phyloP scores from a whole-genome alignment of 2,329 filamentous ascomycete species.

The Fusarium ambrosium region DNA sequence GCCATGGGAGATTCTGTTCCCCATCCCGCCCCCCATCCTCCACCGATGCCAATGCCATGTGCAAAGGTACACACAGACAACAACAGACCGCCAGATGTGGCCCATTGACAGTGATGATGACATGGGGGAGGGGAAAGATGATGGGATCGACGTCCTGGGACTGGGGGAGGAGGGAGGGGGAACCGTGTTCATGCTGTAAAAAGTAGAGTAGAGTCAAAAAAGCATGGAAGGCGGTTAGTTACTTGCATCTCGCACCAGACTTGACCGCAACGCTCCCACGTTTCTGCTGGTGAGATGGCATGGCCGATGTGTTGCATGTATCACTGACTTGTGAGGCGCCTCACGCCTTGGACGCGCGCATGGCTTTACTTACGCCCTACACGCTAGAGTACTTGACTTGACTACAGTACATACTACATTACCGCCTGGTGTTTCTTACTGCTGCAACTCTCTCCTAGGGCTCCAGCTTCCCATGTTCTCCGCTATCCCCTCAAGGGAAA shows the following conservation, averaged over 20 bases:
- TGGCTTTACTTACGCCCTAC: conserved; percentile 5
- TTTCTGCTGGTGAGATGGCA: conserved; percentile 13
- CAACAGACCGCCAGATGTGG: conserved; percentile 12
- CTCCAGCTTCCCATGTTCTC: not conserved
- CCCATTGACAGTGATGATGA: conserved; percentile 25
- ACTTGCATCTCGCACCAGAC: not conserved
- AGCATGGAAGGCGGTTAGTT: not conserved
- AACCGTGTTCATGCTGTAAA: not conserved
- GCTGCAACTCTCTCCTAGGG: not conserved
- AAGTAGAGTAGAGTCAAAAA: not conserved
- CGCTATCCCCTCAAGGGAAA: not conserved
- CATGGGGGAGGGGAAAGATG: conserved; percentile 6
- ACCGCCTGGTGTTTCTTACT: conserved; percentile 16
- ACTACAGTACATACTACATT: not conserved
- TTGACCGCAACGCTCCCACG: conserved; percentile 35
- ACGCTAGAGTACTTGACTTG: not conserved
- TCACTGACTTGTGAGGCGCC: conserved; percentile 7
- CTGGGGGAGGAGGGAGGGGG: not conserved
- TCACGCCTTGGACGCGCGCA: conserved; percentile 17
- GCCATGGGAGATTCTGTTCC: conserved; percentile 8
- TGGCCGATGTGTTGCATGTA: not conserved
- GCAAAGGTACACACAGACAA: not conserved
- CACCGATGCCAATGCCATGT: not conserved
- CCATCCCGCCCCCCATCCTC: not conserved
- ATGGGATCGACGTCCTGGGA: conserved; percentile 28